Evolutionary conservation across 176 grass and related monocot genomes (phyloP).

Genomic region (Aechmea fasciata): DNA sequence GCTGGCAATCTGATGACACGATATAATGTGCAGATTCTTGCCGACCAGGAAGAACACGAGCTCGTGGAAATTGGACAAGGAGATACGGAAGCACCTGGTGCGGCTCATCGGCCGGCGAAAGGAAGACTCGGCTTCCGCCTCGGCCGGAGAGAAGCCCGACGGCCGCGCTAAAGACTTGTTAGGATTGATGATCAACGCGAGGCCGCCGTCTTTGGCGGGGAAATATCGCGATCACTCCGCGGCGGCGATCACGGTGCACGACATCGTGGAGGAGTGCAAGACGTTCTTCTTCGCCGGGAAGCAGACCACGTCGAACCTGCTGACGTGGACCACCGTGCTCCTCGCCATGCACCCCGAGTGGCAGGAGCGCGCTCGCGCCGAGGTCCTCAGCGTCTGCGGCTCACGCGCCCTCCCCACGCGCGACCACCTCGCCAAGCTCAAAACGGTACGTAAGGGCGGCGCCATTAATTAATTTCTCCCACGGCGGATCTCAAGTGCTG

Average conservation of each 20-base stretch:
- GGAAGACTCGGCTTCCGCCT: slow-evolving; percentile 12
- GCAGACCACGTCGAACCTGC: slow-evolving; percentile 84
- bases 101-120: slow-evolving; percentile 56
- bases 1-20: neutral
- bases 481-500: too few species aligned
- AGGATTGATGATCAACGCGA: slow-evolving; percentile 32
- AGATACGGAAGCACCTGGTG: slow-evolving; percentile 75
- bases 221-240: neutral
- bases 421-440: slow-evolving; percentile 56
- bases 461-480: too few species aligned
- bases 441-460: neutral
- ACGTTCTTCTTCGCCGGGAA: slow-evolving; percentile 99
- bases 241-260: slow-evolving; percentile 38
- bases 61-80: slow-evolving; percentile 94
- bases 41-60: slow-evolving; percentile 94
- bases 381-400: slow-evolving; percentile 66
- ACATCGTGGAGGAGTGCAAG: slow-evolving; percentile 99
- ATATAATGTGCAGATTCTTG: slow-evolving; percentile 42
- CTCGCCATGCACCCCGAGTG: slow-evolving; percentile 93
- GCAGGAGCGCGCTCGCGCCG: slow-evolving; percentile 62
- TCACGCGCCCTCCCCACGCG: slow-evolving; percentile 44
- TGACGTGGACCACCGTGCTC: slow-evolving; percentile 82
- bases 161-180: slow-evolving; percentile 25
- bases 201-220: neutral
- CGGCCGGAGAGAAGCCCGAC: slow-evolving; percentile 27